These are phyloP conservation scores for Botrytis galanthina DNA, from an alignment of 2,329 filamentous ascomycete genomes.

Conservation along the genomic window DNA sequence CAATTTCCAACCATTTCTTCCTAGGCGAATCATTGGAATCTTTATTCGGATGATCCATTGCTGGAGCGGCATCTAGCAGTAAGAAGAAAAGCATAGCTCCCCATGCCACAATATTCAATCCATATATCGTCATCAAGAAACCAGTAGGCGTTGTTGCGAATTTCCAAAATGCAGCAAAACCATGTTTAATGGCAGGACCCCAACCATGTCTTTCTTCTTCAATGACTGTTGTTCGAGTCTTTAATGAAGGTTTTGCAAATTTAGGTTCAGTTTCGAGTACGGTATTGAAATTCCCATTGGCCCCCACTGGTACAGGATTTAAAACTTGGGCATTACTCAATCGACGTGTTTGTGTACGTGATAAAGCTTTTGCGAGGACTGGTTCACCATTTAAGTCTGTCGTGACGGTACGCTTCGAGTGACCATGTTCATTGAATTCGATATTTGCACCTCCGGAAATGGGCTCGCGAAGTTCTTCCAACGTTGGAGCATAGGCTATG, in stretches of 20 bases:
- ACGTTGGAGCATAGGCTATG: slow-evolving; percentile 27
- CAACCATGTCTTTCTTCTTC: slow-evolving; percentile 37
- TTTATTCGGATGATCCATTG: slow-evolving; percentile 68
- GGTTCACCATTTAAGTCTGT: slow-evolving; percentile 18
- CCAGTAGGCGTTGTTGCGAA: slow-evolving; percentile 73
- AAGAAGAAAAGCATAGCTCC: slow-evolving; percentile 89
- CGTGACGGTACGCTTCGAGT: slow-evolving; percentile 29
- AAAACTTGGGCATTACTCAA: slow-evolving; percentile 8
- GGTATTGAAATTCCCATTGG: background rate
- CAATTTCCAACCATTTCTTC: slow-evolving; percentile 74
- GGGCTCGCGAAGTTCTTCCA: slow-evolving; percentile 25
- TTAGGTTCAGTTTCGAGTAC: background rate
- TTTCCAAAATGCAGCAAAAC: slow-evolving; percentile 60
- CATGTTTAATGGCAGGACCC: slow-evolving; percentile 55
- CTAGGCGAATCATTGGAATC: slow-evolving; percentile 69
- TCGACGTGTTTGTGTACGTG: background rate
- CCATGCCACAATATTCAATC: slow-evolving; percentile 80
- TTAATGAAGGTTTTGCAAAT: background rate
- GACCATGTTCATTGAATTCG: slow-evolving; percentile 26
- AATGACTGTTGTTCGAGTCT: background rate
- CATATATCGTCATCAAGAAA: slow-evolving; percentile 74
- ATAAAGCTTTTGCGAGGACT: background rate
- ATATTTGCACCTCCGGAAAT: slow-evolving; percentile 28
- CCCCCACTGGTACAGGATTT: background rate
- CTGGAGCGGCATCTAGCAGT: slow-evolving; percentile 67